A percentile compares a stretch with the other conserved stretches of the same genome.
These are phyloP conservation scores for Ceriops decandra DNA, from an alignment of 345 rosid species.

Conservation along the genomic window DNA sequence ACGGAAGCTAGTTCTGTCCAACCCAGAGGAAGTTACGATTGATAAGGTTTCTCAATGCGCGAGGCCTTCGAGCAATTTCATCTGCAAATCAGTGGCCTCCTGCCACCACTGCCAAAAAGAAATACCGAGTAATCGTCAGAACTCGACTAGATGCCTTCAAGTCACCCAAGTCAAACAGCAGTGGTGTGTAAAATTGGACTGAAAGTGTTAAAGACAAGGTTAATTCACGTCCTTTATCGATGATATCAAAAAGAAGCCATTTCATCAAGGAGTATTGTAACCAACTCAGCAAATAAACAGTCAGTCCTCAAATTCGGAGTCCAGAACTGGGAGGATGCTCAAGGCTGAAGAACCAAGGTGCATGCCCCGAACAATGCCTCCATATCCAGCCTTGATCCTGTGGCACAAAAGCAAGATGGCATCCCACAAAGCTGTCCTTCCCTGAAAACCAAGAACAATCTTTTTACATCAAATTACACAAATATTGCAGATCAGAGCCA, in stretches of 20 bases:
- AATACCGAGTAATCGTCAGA: too few species aligned
- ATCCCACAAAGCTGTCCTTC: constrained; percentile 91
- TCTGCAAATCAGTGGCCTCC: too few species aligned
- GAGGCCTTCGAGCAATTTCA: neutral
- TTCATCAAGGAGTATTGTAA: neutral
- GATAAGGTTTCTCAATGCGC: neutral
- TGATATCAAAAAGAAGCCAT: neutral
- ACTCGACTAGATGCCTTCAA: neutral
- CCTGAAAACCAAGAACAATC: constrained; percentile 44
- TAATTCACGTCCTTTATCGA: neutral
- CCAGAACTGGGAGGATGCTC: constrained; percentile 67
- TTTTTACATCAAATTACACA: neutral
- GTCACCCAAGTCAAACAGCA: too few species aligned
- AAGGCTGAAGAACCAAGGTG: constrained; percentile 84
- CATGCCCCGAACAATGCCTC: constrained; percentile 80
- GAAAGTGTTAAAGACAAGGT: too few species aligned
- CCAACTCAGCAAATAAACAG: neutral
- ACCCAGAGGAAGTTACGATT: neutral
- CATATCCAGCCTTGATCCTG: constrained; percentile 69
- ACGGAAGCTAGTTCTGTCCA: neutral
- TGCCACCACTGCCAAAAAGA: too few species aligned
- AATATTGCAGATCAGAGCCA: neutral
- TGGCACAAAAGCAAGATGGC: constrained; percentile 72
- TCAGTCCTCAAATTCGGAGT: constrained; percentile 53
- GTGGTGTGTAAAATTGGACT: too few species aligned